phyloP scores from a whole-genome alignment of 208 protist genomes.

The Wallacemonas sp. region DNA sequence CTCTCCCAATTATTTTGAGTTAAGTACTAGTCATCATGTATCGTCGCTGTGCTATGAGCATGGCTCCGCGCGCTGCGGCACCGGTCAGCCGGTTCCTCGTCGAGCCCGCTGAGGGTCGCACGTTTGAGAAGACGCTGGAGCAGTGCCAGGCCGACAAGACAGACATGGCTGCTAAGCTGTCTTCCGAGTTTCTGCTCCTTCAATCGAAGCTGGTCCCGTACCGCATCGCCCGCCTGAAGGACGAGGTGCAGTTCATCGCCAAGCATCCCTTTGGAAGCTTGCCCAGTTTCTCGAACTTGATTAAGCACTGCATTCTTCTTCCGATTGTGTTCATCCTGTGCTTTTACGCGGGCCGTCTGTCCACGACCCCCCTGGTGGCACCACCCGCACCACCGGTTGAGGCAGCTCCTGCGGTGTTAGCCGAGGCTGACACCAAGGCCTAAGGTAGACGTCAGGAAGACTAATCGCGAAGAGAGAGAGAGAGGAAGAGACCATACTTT shows the following conservation, averaged over 20 bases:
- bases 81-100: conserved; percentile 64
- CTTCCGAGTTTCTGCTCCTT: conserved; percentile 62
- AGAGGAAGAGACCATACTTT: no score
- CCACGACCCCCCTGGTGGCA: conserved; percentile 29
- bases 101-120: conserved; percentile 46
- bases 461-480: no score
- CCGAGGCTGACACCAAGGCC: background rate
- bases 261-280: conserved; percentile 49
- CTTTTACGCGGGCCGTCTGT: conserved; percentile 47
- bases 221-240: conserved; percentile 68
- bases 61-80: conserved; percentile 25
- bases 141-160: conserved; percentile 51
- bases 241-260: conserved; percentile 52
- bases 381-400: conserved; percentile 34
- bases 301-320: conserved; percentile 41
- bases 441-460: no score
- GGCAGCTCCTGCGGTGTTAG: background rate
- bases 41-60: conserved; percentile 31
- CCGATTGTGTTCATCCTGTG: conserved; percentile 40
- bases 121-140: conserved; percentile 56
- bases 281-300: conserved; percentile 30
- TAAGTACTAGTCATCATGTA: conserved; percentile 34
- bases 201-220: conserved; percentile 74
- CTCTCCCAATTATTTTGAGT: no score
- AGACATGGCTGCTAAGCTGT: conserved; percentile 72